Base-by-base conservation (phyloP, 1,284 basidiomycete species). In the Exsudoporus floridanus region DNA sequence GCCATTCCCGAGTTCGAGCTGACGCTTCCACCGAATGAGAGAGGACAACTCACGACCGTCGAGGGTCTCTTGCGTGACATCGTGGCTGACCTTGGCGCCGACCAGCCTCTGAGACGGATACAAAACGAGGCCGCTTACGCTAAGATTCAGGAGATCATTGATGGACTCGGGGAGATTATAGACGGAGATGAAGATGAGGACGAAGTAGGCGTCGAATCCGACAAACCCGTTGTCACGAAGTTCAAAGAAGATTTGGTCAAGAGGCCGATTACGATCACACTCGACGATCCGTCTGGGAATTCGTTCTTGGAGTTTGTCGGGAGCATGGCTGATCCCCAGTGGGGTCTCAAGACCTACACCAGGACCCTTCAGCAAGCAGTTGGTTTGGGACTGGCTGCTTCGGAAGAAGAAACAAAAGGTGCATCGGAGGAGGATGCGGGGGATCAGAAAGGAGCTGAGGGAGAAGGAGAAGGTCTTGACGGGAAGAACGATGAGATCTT, bases 261-360 rank as follows among this genome's bases (percentile, higher is more conserved):
- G 73, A 77, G 77, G 18, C 74, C 88, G 1, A 94, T 99, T 67
- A 95, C 92, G 0, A 68, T 99, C 53, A 84, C 82, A 49, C 75
- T 99, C 30, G 94, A 99, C 65, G 97, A 99, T 68, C 95, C 96
- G 0, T 78, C 92, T 0, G 97, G 97, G 14, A 97, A 97, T 74
- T 96, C 93, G 23, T 99, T 95, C 76, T 78, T 96, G 67, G 91
- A 95, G 72, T 96, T 92, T 68, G 67, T 82, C 14, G 88, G 80
- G 25, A 85, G 83, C 60, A 86, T 89, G 79, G 77, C 86, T 4
- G 87, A 99, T 71, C 88, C 93, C 1, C 93, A 95, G 68, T 99
- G 97, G 97, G 89, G 85, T 65, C 80, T 98, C 76, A 80, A 90
- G 54, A 90, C 88, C 31, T 99, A 96, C 64, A 81, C 81, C 50